phyloP scores from a whole-genome alignment of 2,329 filamentous ascomycete genomes.

The Ophiocordyceps sinensis region DNA sequence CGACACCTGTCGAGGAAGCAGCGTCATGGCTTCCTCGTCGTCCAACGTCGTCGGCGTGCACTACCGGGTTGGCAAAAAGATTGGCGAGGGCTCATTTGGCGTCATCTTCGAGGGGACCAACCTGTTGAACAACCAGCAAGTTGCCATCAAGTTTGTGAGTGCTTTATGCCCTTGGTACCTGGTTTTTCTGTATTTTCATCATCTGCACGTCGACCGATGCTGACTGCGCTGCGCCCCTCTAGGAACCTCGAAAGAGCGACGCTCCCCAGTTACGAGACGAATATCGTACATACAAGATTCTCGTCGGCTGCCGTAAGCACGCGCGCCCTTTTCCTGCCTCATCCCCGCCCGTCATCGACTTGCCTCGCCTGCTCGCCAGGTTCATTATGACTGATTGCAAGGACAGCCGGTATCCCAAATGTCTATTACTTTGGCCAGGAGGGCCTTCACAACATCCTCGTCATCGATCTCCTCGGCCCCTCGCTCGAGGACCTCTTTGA shows the following conservation, averaged over 20 bases:
- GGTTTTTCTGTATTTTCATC: background rate
- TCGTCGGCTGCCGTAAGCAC: conserved; percentile 90
- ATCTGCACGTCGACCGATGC: background rate
- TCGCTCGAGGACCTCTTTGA: conserved; percentile 96
- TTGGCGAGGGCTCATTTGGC: conserved; percentile 95
- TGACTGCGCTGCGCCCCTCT: conserved; percentile 1
- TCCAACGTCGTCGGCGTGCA: conserved; percentile 98
- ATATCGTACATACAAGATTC: conserved; percentile 98
- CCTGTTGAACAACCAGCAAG: conserved; percentile 95
- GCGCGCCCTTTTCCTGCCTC: background rate
- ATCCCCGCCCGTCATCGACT: background rate
- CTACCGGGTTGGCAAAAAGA: conserved; percentile 98
- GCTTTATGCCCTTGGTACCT: background rate
- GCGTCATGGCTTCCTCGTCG: conserved; percentile 67
- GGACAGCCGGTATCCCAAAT: conserved; percentile 86
- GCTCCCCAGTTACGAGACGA: conserved; percentile 95
- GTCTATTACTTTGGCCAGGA: conserved; percentile 99
- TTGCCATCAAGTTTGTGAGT: conserved; percentile 97
- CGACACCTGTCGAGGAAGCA: background rate
- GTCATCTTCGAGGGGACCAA: conserved; percentile 99
- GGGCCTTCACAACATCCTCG: conserved; percentile 95
- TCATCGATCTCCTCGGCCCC: conserved; percentile 90
- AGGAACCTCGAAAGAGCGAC: conserved; percentile 98
- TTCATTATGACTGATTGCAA: conserved; percentile 8
- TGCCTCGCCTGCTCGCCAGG: background rate